Evolutionary conservation across 169 alveolate species (phyloP).

Genomic region (Eimeria acervulina): DNA sequence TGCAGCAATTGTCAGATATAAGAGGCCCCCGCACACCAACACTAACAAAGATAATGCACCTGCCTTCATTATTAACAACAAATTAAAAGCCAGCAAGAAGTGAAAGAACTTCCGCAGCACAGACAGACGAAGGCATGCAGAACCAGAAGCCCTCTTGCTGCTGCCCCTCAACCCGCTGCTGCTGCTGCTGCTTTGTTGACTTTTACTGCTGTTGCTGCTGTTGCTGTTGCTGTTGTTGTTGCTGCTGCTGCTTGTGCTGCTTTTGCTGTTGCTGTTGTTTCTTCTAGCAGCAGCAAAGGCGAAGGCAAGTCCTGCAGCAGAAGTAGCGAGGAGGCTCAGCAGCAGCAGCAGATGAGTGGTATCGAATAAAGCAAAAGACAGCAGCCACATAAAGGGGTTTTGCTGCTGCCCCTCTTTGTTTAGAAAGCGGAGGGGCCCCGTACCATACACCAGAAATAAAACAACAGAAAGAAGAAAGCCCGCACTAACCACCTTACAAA

Average conservation of each 20-base stretch:
- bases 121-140: not conserved
- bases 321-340: not conserved
- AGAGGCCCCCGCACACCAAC: not conserved
- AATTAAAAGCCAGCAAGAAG: not conserved
- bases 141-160: not conserved
- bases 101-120: not conserved
- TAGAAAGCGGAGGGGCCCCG: not conserved
- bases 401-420: slow-evolving; percentile 2
- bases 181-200: not conserved
- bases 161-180: not conserved
- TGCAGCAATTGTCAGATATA: not conserved
- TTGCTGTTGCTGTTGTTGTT: slow-evolving; percentile 36
- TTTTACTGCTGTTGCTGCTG: not conserved
- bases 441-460: too few species aligned
- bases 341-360: too few species aligned
- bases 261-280: slow-evolving; percentile 18
- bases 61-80: not conserved
- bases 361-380: too few species aligned
- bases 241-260: not conserved
- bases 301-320: not conserved
- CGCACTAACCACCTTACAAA: too few species aligned
- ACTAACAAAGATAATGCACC: not conserved
- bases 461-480: too few species aligned
- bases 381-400: not conserved
- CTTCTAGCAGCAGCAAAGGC: not conserved